A percentile compares a stretch with the other conserved stretches of the same genome.
Conservation (phyloP, 305 asterid species). For the Caryopteris hybrid region DNA sequence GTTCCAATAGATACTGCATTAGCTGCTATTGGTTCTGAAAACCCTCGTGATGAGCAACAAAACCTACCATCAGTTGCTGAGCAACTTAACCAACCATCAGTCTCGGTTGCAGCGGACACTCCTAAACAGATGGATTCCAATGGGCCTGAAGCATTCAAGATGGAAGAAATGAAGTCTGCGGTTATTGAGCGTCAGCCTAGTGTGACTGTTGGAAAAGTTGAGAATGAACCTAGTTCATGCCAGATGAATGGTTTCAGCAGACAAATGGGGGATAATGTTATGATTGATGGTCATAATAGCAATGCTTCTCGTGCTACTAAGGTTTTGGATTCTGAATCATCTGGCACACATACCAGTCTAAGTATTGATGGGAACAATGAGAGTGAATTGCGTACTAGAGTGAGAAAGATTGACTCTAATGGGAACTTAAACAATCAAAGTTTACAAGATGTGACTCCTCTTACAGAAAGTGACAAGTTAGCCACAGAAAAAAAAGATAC, state of each 20-base stretch:
- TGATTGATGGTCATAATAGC: constrained; percentile 30
- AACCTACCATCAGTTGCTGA: constrained; percentile 40
- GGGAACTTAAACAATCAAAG: constrained; percentile 23
- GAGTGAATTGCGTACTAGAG: constrained; percentile 32
- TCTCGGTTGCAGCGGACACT: constrained; percentile 31
- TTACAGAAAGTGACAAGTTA: constrained; percentile 30
- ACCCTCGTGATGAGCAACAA: constrained; percentile 29
- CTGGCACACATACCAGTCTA: constrained; percentile 36
- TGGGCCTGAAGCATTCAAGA: constrained; percentile 31
- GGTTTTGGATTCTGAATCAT: constrained; percentile 52
- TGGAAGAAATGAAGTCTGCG: constrained; percentile 30
- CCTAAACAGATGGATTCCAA: constrained; percentile 33
- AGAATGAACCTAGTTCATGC: constrained; percentile 36
- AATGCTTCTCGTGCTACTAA: constrained; percentile 29
- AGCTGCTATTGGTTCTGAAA: constrained; percentile 41
- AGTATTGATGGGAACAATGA: constrained; percentile 38
- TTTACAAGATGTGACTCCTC: constrained; percentile 29
- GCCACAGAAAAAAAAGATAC: constrained; percentile 37
- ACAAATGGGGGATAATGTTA: constrained; percentile 28
- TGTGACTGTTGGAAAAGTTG: constrained; percentile 28
- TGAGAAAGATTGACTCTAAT: constrained; percentile 28
- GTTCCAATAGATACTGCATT: constrained; percentile 25
- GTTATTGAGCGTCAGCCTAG: constrained; percentile 38
- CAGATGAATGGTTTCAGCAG: constrained; percentile 48
- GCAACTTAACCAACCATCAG: constrained; percentile 37